Evolutionary conservation across 1,284 basidiomycete species (phyloP).

Genomic region (Boletus mariae): DNA sequence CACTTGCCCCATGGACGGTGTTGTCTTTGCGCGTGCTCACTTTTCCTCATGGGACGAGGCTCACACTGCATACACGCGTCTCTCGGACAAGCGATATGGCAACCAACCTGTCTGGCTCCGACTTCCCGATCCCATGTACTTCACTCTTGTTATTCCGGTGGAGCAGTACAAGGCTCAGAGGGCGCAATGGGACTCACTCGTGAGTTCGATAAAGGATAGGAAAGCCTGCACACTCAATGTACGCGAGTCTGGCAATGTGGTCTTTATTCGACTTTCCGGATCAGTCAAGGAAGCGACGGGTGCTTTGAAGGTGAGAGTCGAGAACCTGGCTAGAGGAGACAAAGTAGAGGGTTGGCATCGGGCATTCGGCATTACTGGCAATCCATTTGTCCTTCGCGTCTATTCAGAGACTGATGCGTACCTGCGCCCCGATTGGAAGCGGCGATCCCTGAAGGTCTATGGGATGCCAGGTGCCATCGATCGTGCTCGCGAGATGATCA

Average conservation of each 20-base stretch:
- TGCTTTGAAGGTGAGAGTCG: slow-evolving; percentile 53
- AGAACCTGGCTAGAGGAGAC: slow-evolving; percentile 48
- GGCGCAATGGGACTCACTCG: slow-evolving; percentile 44
- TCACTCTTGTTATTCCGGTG: slow-evolving; percentile 42
- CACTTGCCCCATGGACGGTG: slow-evolving; percentile 20
- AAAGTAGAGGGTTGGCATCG: slow-evolving; percentile 48
- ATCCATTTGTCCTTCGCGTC: slow-evolving; percentile 36
- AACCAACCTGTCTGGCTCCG: slow-evolving; percentile 33
- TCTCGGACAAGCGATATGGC: slow-evolving; percentile 30
- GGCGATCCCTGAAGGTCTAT: slow-evolving; percentile 40
- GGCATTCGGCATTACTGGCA: slow-evolving; percentile 32
- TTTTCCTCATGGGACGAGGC: slow-evolving; percentile 48
- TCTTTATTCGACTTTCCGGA: slow-evolving; percentile 30
- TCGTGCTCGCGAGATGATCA: slow-evolving; percentile 39
- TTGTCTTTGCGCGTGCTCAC: slow-evolving; percentile 35
- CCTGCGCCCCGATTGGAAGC: slow-evolving; percentile 42
- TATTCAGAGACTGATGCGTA: slow-evolving; percentile 37
- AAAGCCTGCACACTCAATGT: slow-evolving; percentile 27
- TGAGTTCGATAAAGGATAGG: slow-evolving; percentile 32
- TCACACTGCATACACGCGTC: slow-evolving; percentile 33
- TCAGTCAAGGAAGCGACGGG: slow-evolving; percentile 48
- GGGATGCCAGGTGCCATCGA: slow-evolving; percentile 37
- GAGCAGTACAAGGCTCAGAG: slow-evolving; percentile 52
- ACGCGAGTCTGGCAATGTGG: slow-evolving; percentile 16
- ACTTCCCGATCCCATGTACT: slow-evolving; percentile 45